Conservation (phyloP, 2,329 filamentous ascomycete species). For the Trichoderma brevicompactum region DNA sequence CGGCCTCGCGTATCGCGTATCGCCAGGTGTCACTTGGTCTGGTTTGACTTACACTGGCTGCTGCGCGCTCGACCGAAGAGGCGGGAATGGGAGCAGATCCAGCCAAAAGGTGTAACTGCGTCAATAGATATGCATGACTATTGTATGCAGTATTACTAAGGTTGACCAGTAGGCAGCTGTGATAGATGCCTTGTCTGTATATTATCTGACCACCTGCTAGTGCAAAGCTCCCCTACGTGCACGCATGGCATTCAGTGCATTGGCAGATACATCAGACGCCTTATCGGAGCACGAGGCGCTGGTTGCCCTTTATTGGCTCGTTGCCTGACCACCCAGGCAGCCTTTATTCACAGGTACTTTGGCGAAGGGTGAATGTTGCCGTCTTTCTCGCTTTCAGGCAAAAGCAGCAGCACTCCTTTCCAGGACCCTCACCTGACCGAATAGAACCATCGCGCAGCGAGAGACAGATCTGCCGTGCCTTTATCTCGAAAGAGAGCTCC, state of each 20-base stretch:
- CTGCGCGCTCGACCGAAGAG: not conserved
- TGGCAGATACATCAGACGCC: not conserved
- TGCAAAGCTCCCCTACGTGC: not conserved
- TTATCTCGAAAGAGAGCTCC: not conserved
- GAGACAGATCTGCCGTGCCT: not conserved
- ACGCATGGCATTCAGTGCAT: not conserved
- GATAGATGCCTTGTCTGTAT: not conserved
- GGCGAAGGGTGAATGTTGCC: not conserved
- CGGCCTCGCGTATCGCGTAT: not conserved
- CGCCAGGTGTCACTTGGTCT: not conserved
- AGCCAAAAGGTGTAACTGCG: not conserved
- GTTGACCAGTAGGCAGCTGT: not conserved
- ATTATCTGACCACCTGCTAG: conserved; percentile 2
- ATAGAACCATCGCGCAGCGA: not conserved
- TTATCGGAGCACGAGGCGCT: not conserved
- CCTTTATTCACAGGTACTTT: not conserved
- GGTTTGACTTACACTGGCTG: not conserved
- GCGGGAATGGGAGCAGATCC: not conserved
- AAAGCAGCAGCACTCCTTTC: not conserved
- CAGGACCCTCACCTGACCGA: not conserved
- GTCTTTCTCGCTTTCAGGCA: not conserved
- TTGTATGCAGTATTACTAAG: not conserved
- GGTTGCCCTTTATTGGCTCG: not conserved
- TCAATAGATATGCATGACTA: not conserved
- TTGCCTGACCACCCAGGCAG: conserved; percentile 2